These are phyloP conservation scores for Brassica juncea DNA, from an alignment of 345 rosid genomes.

Conservation along the genomic window DNA sequence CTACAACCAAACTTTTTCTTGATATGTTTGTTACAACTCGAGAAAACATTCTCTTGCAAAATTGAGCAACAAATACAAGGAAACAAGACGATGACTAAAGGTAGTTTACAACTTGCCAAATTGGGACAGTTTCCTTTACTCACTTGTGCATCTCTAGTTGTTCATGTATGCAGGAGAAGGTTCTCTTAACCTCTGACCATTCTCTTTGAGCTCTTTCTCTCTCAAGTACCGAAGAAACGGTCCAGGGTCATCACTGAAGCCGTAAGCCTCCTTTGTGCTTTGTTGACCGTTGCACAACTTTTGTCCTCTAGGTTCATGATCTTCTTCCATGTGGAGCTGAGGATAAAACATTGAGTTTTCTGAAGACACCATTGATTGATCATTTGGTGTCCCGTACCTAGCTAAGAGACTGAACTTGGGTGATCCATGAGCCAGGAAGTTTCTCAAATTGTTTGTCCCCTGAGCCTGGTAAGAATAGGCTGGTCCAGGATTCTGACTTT, in stretches of 20 bases:
- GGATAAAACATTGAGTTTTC: conserved; percentile 34
- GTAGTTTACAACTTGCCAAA: conserved; percentile 9
- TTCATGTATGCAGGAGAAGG: conserved; percentile 55
- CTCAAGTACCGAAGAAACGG: conserved; percentile 73
- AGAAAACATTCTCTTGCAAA: background rate
- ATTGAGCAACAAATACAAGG: background rate
- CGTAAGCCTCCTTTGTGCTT: conserved; percentile 46
- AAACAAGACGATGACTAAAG: background rate
- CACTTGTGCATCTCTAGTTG: conserved; percentile 38
- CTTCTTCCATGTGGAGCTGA: conserved; percentile 33
- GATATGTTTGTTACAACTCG: background rate
- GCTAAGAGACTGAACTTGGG: conserved; percentile 51
- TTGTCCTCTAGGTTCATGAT: conserved; percentile 49
- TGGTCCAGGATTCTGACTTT: conserved; percentile 55
- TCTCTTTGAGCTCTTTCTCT: conserved; percentile 69
- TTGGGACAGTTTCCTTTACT: conserved; percentile 2
- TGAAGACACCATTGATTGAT: conserved; percentile 43
- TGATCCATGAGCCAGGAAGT: conserved; percentile 40
- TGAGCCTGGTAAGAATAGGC: conserved; percentile 44
- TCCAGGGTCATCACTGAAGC: conserved; percentile 61
- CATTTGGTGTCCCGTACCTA: conserved; percentile 55
- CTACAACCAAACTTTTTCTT: conserved; percentile 17
- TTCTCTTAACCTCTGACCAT: conserved; percentile 57
- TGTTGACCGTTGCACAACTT: conserved; percentile 50
- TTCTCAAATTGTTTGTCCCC: conserved; percentile 40